phyloP scores from a whole-genome alignment of 257 asterid genomes.

The Scutellaria barbata region DNA sequence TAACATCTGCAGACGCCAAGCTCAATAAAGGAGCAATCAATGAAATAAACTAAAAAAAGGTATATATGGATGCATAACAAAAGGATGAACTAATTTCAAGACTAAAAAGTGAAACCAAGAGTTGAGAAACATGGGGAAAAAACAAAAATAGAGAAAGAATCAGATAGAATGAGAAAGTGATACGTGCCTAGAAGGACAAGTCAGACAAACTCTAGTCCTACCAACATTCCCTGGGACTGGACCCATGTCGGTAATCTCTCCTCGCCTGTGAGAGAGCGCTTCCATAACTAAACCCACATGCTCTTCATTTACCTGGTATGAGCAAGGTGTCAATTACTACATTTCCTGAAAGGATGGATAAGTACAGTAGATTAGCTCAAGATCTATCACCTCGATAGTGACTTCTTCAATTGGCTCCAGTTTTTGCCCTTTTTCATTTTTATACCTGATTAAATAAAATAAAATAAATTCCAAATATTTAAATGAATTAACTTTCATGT shows the following conservation, averaged over 20 bases:
- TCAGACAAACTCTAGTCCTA: slow-evolving; percentile 83
- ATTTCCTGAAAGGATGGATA: slow-evolving; percentile 25
- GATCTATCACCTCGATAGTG: slow-evolving; percentile 78
- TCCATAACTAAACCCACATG: slow-evolving; percentile 97
- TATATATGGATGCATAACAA: not conserved
- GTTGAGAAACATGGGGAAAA: not conserved
- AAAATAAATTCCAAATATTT: slow-evolving; percentile 7
- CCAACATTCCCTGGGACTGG: slow-evolving; percentile 93
- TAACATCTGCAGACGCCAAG: slow-evolving; percentile 8
- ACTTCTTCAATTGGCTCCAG: slow-evolving; percentile 99
- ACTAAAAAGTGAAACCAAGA: not conserved
- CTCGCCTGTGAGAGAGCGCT: slow-evolving; percentile 95
- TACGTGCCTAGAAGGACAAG: slow-evolving; percentile 92
- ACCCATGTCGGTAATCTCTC: slow-evolving; percentile 92
- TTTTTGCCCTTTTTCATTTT: slow-evolving; percentile 71
- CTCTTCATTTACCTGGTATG: slow-evolving; percentile 83
- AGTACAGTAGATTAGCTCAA: slow-evolving; percentile 12
- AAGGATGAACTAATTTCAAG: slow-evolving; percentile 14
- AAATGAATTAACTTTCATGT: not conserved
- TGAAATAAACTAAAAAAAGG: not conserved
- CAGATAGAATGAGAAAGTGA: slow-evolving; percentile 31
- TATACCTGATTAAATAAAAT: slow-evolving; percentile 64
- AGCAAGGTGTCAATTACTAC: slow-evolving; percentile 31
- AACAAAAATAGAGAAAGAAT: not conserved
- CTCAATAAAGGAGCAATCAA: not conserved